Evolutionary conservation across 2,329 filamentous ascomycete species (phyloP), one percentile per base, ranked within the genome.

Genomic region (Arthrinium puccinioides): DNA sequence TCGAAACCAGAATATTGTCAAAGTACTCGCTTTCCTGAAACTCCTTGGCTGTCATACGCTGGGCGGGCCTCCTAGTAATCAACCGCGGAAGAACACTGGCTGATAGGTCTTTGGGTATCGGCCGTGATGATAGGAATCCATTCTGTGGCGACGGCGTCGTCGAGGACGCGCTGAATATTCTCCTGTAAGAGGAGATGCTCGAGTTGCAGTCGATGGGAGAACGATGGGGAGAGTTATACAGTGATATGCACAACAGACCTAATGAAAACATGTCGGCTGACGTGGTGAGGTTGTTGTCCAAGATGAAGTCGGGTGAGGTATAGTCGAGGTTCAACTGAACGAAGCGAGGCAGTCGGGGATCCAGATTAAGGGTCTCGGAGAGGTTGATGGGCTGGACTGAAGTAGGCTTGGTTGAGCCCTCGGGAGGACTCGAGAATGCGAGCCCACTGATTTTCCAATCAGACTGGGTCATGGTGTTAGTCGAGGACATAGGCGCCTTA

Each of bases 361-460:
- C 90, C 53, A 89, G 74, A 57, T 94, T 88, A 15, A 96, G 70
- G 13, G 82, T 80, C 60, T 96, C 88, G 20, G 84, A 82, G 15
- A 97, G 72, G 45, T 79, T 86, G 48, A 97, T 82, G 9, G 87
- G 84, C 28, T 82, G 74, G 33, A 94, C 78, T 4, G 86, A 83
- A 4, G 86, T 84, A 31, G 82, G 71, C 47, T 84, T 81, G 20
- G 78, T 81, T 15, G 84, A 85, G 50, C 77, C 75, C 49, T 88
- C 84, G 33, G 86, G 78, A 11, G 88, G 85, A 31, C 85, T 85
- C 56, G 84, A 87, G 59, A 96, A 98, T 0, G 84, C 79, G 26
- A 98, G 73, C n/a, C 90, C 92, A 50, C 88, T 90, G 43, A 98
- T 86, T 60, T 98, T 98, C 92, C 92, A 98, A 61, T 98, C 92